Evolutionary conservation across 192 early-diverging fungal species (phyloP).

Genomic region (Mortierella claussenii): DNA sequence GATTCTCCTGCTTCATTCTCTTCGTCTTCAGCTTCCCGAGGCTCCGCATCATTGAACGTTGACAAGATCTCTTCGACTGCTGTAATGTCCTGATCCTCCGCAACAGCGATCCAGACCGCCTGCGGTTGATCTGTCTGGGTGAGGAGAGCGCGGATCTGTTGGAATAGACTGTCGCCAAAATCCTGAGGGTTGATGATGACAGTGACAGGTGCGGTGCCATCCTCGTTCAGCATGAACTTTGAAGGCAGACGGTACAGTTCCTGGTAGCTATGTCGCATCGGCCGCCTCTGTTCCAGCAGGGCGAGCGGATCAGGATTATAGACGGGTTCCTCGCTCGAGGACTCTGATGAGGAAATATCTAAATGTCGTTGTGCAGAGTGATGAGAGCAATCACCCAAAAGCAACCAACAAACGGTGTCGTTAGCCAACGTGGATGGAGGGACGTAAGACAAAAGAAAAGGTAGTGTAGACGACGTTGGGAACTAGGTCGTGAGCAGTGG

Average conservation of each 20-base stretch:
- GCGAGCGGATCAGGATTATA: constrained; percentile 51
- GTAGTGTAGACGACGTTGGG: no score
- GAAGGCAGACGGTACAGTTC: constrained; percentile 44
- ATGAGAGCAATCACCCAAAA: not conserved
- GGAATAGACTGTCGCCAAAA: constrained; percentile 29
- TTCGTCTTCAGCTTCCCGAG: constrained; percentile 1
- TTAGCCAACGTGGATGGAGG: no score
- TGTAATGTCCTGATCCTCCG: constrained; percentile 41
- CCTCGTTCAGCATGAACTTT: constrained; percentile 49
- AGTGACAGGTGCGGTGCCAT: constrained; percentile 46
- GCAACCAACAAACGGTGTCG: not conserved
- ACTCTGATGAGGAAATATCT: constrained; percentile 21
- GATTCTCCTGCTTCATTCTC: constrained; percentile 12
- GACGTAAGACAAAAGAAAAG: no score
- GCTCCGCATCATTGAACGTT: constrained; percentile 17
- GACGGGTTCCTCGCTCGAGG: constrained; percentile 18
- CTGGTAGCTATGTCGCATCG: constrained; percentile 47
- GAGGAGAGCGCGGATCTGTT: constrained; percentile 52
- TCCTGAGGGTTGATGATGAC: constrained; percentile 51
- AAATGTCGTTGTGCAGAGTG: not conserved
- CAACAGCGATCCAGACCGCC: constrained; percentile 51
- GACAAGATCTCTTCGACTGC: constrained; percentile 28
- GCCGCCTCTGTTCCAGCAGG: constrained; percentile 48
- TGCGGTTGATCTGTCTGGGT: constrained; percentile 51
- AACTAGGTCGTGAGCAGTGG: no score